These are phyloP conservation scores for Angophora floribunda DNA, from an alignment of 345 rosid species.

Conservation along the genomic window DNA sequence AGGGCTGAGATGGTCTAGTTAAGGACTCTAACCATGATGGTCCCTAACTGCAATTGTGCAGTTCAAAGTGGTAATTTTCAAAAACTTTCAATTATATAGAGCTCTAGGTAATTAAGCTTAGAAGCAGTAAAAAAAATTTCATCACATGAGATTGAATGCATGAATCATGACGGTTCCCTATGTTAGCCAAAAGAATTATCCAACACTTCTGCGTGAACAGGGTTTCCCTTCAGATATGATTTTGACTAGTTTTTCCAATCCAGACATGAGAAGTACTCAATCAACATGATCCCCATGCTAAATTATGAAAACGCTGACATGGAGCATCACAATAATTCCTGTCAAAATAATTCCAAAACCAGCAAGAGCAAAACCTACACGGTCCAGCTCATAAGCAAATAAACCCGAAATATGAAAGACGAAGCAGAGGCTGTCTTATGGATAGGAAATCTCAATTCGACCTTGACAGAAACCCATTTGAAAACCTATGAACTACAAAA, in stretches of 20 bases:
- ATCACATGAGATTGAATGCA: not conserved
- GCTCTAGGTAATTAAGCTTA: not conserved
- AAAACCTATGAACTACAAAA: not conserved
- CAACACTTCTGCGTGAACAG: not conserved
- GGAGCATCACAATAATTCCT: not conserved
- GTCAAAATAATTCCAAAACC: not conserved
- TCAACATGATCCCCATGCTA: not conserved
- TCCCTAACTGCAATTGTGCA: not conserved
- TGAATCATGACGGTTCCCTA: not conserved
- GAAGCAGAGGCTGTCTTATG: not conserved
- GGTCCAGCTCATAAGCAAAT: not conserved
- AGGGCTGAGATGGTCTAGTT: not conserved
- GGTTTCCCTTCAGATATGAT: not conserved
- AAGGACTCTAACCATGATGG: not conserved
- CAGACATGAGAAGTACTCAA: not conserved
- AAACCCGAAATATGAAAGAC: not conserved
- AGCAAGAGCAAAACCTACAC: not conserved
- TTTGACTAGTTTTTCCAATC: not conserved
- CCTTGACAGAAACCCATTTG: not conserved
- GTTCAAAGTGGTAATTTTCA: not conserved
- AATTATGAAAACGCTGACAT: not conserved
- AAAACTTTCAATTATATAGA: not conserved
- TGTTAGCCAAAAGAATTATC: not conserved
- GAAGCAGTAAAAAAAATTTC: not conserved
- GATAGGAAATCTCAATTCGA: not conserved